These are phyloP conservation scores for Tripterygium wilfordii DNA, from an alignment of 177 flowering plant genomes.

Conservation along the genomic window DNA sequence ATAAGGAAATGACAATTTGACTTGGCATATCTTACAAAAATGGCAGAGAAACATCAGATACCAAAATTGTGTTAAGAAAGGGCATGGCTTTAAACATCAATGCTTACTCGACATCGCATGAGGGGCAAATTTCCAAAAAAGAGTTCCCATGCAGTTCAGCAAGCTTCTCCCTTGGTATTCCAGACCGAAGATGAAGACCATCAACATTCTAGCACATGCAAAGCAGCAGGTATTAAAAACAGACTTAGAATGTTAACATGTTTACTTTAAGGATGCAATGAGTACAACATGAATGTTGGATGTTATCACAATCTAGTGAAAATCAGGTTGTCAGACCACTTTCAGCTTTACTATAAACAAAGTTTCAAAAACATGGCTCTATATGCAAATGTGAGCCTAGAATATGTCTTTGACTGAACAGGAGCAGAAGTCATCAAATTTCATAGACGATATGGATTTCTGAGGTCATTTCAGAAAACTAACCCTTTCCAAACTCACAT, in stretches of 20 bases:
- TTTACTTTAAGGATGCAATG: neutral
- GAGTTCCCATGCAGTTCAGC: slow-evolving; percentile 97
- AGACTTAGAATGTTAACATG: neutral
- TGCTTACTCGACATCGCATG: slow-evolving; percentile 89
- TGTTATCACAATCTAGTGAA: neutral
- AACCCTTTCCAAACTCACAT: too few relatives aligned
- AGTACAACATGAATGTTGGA: slow-evolving; percentile 1
- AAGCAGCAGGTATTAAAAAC: neutral
- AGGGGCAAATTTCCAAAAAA: slow-evolving; percentile 82
- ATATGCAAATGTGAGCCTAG: too few relatives aligned
- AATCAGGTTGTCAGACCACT: too few relatives aligned
- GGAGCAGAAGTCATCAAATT: too few relatives aligned
- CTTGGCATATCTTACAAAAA: neutral
- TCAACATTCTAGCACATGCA: slow-evolving; percentile 71
- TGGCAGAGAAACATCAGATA: neutral
- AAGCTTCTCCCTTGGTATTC: slow-evolving; percentile 91
- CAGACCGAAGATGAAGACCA: slow-evolving; percentile 97
- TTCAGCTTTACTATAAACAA: too few relatives aligned
- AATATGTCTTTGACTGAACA: too few relatives aligned
- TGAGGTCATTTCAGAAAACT: too few relatives aligned
- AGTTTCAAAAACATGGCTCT: too few relatives aligned
- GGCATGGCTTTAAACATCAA: slow-evolving; percentile 2
- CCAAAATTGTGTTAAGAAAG: neutral
- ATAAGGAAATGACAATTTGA: neutral
- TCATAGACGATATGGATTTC: too few relatives aligned